Evolutionary conservation across 1,139 yeast genomes (phyloP).

Genomic region (Saccharomyces hybrid): DNA sequence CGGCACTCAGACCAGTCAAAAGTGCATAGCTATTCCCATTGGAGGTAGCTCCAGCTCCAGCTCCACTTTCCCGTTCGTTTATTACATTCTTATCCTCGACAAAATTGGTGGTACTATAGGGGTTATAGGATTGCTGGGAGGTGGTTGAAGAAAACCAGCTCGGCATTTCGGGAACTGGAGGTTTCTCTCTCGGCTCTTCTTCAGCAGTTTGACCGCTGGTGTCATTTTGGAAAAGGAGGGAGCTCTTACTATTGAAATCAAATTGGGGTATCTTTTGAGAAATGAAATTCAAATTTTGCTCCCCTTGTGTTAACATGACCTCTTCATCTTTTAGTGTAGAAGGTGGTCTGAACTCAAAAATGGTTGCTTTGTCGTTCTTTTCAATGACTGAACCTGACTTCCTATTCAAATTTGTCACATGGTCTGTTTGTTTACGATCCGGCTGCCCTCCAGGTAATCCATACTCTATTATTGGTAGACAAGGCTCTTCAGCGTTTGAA

Average conservation of each 20-base stretch:
- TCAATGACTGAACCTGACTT: not conserved
- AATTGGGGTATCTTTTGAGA: slow-evolving; percentile 18
- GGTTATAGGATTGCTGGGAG: slow-evolving; percentile 9
- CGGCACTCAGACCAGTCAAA: not conserved
- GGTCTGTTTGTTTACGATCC: not conserved
- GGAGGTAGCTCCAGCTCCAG: not conserved
- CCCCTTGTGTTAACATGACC: slow-evolving; percentile 13
- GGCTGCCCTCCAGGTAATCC: not conserved
- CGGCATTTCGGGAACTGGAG: slow-evolving; percentile 7
- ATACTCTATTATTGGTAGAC: not conserved
- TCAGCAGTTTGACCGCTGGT: not conserved
- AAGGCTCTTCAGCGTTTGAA: not conserved
- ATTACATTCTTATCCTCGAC: slow-evolving; percentile 14
- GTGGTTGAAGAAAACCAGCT: slow-evolving; percentile 16
- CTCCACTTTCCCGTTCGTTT: not conserved
- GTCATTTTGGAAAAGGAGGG: slow-evolving; percentile 8
- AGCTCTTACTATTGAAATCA: slow-evolving; percentile 12
- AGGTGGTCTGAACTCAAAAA: not conserved
- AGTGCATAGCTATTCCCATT: not conserved
- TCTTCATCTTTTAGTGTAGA: not conserved
- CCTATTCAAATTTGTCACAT: not conserved
- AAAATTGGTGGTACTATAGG: slow-evolving; percentile 15
- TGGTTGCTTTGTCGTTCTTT: not conserved
- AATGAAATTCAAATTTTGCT: slow-evolving; percentile 20
- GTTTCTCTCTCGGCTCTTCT: not conserved